Evolutionary conservation across 2,329 filamentous ascomycete genomes (phyloP).

Genomic region (Sclerotinia minor): DNA sequence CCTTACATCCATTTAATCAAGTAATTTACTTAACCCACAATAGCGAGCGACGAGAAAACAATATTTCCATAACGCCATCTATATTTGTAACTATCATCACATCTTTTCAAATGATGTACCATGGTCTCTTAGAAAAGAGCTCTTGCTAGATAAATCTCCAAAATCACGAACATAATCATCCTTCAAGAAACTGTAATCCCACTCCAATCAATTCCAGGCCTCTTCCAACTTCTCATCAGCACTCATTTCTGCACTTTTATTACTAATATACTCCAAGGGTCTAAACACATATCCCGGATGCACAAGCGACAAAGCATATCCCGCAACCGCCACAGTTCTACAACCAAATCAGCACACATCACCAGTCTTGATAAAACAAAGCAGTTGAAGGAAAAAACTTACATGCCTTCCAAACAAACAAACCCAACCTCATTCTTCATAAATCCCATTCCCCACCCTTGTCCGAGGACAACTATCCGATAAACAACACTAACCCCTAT

Average conservation of each 20-base stretch:
- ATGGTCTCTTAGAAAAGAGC: no score
- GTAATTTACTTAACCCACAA: background rate
- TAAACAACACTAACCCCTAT: slow-evolving; percentile 1
- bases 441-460: slow-evolving; percentile 4
- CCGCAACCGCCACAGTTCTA: slow-evolving; percentile 13
- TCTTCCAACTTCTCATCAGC: slow-evolving; percentile 16
- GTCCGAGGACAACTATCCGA: background rate
- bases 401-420: slow-evolving; percentile 18
- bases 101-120: background rate
- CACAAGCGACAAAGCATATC: slow-evolving; percentile 5
- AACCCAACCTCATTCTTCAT: slow-evolving; percentile 18
- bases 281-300: slow-evolving; percentile 19
- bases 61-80: background rate
- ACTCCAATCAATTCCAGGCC: background rate
- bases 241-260: background rate
- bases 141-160: no score
- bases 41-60: background rate
- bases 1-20: background rate
- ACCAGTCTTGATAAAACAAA: background rate
- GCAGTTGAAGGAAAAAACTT: background rate
- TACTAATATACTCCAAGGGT: slow-evolving; percentile 1
- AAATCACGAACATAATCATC: no score
- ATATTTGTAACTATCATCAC: background rate
- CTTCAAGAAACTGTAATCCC: no score
- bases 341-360: background rate